These are phyloP conservation scores for Leccinum uliginosum DNA, from an alignment of 768 basidiomycete genomes.

Conservation along the genomic window DNA sequence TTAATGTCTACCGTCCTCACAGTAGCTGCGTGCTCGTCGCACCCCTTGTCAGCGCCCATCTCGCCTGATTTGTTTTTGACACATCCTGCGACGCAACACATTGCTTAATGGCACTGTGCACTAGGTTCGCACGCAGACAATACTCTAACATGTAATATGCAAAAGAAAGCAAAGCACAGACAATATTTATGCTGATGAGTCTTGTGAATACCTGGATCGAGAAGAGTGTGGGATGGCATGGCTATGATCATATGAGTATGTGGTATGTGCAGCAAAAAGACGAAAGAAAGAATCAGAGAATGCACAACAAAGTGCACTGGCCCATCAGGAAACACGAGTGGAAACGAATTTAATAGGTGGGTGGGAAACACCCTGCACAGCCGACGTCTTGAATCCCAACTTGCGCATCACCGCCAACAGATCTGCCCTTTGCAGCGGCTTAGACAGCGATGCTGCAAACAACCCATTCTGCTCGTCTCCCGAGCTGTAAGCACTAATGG, in stretches of 20 bases:
- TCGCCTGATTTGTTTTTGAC: constrained; percentile 13
- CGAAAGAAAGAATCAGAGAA: constrained; percentile 25
- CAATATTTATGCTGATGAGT: constrained; percentile 27
- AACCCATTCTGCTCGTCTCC: constrained; percentile 65
- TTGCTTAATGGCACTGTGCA: constrained; percentile 2
- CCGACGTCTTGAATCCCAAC: constrained; percentile 86
- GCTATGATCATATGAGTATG: constrained; percentile 27
- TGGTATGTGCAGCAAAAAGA: constrained; percentile 30
- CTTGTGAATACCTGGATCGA: constrained; percentile 21
- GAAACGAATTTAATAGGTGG: constrained; percentile 51
- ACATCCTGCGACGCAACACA: constrained; percentile 1
- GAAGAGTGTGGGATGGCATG: constrained; percentile 28
- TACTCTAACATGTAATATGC: constrained; percentile 48
- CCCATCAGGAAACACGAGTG: constrained; percentile 25
- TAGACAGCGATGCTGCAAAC: constrained; percentile 78
- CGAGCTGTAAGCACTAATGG: constrained; percentile 84
- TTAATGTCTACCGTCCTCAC: background rate
- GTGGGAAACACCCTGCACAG: constrained; percentile 53
- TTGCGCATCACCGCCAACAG: constrained; percentile 77
- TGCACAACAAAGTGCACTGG: constrained; percentile 15
- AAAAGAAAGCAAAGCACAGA: constrained; percentile 21
- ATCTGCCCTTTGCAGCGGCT: constrained; percentile 87
- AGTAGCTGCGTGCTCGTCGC: constrained; percentile 1
- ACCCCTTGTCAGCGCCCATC: constrained; percentile 19
- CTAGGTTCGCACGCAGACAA: constrained; percentile 14